A percentile compares a stretch with the other conserved stretches of the same genome.
Evolutionary conservation across 2,329 filamentous ascomycete species (phyloP).

Genomic region (Coniochaeta ligniaria): DNA sequence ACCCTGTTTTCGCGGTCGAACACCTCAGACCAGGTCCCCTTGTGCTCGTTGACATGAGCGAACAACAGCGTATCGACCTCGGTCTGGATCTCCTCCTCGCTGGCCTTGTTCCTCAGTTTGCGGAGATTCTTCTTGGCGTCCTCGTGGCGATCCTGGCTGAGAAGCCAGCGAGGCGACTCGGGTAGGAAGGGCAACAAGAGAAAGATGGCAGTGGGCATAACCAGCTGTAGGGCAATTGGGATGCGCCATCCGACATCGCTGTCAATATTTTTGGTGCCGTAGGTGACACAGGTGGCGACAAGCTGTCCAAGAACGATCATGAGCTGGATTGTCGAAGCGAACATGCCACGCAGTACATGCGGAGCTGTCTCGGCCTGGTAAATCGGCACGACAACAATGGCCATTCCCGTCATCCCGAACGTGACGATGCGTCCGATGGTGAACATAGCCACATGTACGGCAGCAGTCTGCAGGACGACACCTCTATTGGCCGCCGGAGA

Average conservation of each 20-base stretch:
- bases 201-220: no score
- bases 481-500: slow-evolving; percentile 10
- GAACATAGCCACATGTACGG: slow-evolving; percentile 20
- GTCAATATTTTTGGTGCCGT: slow-evolving; percentile 16
- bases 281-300: slow-evolving; percentile 17
- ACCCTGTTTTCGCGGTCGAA: slow-evolving; percentile 13
- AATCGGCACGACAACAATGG: slow-evolving; percentile 21
- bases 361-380: slow-evolving; percentile 20
- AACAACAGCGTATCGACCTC: slow-evolving; percentile 14
- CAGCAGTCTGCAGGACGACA: slow-evolving; percentile 20
- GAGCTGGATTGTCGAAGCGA: slow-evolving; percentile 19
- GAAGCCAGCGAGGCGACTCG: no score
- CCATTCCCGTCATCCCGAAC: slow-evolving; percentile 23
- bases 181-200: no score
- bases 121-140: slow-evolving; percentile 25
- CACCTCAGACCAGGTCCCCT: slow-evolving; percentile 16
- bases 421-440: slow-evolving; percentile 20
- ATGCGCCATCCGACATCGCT: not conserved
- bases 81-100: slow-evolving; percentile 16
- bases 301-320: slow-evolving; percentile 19
- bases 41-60: slow-evolving; percentile 11
- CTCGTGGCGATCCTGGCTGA: no score
- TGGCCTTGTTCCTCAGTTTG: slow-evolving; percentile 20
- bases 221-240: no score
- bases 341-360: slow-evolving; percentile 17